These are phyloP conservation scores for Penicillium concentricum DNA, from an alignment of 2,329 filamentous ascomycete species.

Conservation along the genomic window DNA sequence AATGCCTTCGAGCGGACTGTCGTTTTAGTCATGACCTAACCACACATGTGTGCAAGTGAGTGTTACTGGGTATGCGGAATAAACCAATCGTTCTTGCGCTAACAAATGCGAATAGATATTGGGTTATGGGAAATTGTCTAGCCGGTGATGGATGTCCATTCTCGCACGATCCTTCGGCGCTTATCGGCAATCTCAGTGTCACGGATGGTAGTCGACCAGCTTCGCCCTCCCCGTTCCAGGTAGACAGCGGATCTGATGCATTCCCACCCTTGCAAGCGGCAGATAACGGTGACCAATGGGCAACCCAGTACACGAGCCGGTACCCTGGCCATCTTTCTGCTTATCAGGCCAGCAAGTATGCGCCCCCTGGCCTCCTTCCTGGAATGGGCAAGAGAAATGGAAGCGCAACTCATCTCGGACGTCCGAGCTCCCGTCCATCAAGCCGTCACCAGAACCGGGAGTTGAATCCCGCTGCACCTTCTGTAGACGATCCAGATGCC, in stretches of 20 bases:
- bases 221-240: conserved; percentile 64
- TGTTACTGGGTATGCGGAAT: conserved; percentile 27
- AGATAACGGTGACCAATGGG: conserved; percentile 59
- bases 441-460: conserved; percentile 74
- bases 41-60: conserved; percentile 96
- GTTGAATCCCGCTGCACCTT: conserved; percentile 64
- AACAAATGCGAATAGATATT: conserved; percentile 64
- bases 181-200: conserved; percentile 77
- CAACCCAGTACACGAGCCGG: conserved; percentile 48
- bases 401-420: conserved; percentile 57
- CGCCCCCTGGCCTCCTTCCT: conserved; percentile 29
- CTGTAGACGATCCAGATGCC: conserved; percentile 90
- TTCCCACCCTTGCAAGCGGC: conserved; percentile 74
- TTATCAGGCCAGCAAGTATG: conserved; percentile 48
- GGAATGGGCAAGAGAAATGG: conserved; percentile 40
- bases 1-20: conserved; percentile 92
- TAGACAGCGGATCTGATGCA: conserved; percentile 73
- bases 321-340: conserved; percentile 45
- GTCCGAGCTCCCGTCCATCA: conserved; percentile 75
- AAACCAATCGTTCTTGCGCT: conserved; percentile 18
- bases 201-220: conserved; percentile 53
- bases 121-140: conserved; percentile 92
- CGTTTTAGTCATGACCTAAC: conserved; percentile 95
- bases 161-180: conserved; percentile 87
- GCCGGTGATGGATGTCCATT: conserved; percentile 94